These are phyloP conservation scores for Metschnikowia cerradonensis DNA, from an alignment of 805 yeast genomes.

Conservation along the genomic window DNA sequence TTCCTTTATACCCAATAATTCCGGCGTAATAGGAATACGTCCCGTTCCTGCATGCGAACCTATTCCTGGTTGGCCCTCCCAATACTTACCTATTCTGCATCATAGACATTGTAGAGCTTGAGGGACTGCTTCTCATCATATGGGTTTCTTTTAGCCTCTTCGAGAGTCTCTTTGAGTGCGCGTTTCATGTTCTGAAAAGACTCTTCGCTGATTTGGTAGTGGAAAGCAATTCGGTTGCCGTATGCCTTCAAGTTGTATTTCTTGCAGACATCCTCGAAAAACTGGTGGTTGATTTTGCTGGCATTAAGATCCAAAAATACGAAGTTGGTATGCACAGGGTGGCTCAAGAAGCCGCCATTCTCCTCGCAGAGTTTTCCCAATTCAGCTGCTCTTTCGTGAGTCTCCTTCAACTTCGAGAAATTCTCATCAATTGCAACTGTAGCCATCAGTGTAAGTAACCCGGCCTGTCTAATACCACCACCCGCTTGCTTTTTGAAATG, in stretches of 20 bases:
- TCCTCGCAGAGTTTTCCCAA: constrained; percentile 29
- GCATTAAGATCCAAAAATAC: constrained; percentile 36
- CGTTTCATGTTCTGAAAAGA: constrained; percentile 26
- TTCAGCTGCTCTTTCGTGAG: constrained; percentile 35
- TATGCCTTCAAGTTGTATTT: constrained; percentile 14
- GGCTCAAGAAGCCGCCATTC: constrained; percentile 28
- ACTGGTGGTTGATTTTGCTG: constrained; percentile 26
- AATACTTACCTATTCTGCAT: background rate
- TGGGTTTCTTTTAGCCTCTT: constrained; percentile 17
- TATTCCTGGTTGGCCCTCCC: too few species aligned
- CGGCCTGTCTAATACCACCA: constrained; percentile 43
- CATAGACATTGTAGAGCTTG: constrained; percentile 10
- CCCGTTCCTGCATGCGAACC: background rate
- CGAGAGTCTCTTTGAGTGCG: constrained; percentile 15
- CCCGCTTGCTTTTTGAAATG: constrained; percentile 43
- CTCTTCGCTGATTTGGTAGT: constrained; percentile 32
- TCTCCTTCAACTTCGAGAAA: constrained; percentile 25
- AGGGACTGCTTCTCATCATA: constrained; percentile 7
- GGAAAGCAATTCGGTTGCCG: constrained; percentile 28
- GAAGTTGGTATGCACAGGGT: constrained; percentile 40
- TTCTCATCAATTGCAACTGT: constrained; percentile 39
- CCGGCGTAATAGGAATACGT: background rate
- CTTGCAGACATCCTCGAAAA: constrained; percentile 22
- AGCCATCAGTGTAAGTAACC: constrained; percentile 40
- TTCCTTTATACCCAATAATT: background rate